These are phyloP conservation scores for Botrytis pseudocinerea DNA, from an alignment of 2,329 filamentous ascomycete species.

Conservation along the genomic window DNA sequence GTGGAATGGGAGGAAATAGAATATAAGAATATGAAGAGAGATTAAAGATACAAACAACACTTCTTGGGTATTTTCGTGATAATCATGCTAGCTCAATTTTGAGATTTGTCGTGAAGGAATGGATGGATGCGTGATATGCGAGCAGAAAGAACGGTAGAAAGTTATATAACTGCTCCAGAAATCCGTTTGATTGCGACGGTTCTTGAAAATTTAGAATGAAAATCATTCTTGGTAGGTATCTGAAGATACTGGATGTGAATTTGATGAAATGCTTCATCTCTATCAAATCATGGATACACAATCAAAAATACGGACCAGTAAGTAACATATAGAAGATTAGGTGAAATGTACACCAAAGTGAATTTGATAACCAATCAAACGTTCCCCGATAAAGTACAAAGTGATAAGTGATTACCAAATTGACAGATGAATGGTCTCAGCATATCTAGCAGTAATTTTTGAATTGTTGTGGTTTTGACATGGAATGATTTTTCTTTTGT, in stretches of 20 bases:
- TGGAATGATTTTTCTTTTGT: neutral
- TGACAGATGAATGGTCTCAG: neutral
- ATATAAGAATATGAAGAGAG: neutral
- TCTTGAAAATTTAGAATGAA: neutral
- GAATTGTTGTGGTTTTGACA: neutral
- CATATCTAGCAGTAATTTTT: neutral
- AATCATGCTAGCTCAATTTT: neutral
- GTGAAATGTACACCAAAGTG: neutral
- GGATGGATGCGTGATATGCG: neutral
- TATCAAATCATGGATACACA: neutral
- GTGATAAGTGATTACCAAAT: neutral
- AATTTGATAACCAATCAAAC: neutral
- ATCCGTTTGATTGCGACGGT: neutral
- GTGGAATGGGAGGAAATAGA: conserved; percentile 9
- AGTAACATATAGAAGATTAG: neutral
- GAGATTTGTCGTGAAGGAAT: neutral
- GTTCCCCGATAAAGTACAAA: neutral
- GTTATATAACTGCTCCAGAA: neutral
- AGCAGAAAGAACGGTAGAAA: neutral
- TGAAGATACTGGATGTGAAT: neutral
- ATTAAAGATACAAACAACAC: neutral
- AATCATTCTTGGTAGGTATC: neutral
- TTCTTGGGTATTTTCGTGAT: neutral
- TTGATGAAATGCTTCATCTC: neutral
- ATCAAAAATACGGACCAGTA: neutral